These are phyloP conservation scores for Eimeria brunetti DNA, from an alignment of 169 alveolate species.

Conservation along the genomic window DNA sequence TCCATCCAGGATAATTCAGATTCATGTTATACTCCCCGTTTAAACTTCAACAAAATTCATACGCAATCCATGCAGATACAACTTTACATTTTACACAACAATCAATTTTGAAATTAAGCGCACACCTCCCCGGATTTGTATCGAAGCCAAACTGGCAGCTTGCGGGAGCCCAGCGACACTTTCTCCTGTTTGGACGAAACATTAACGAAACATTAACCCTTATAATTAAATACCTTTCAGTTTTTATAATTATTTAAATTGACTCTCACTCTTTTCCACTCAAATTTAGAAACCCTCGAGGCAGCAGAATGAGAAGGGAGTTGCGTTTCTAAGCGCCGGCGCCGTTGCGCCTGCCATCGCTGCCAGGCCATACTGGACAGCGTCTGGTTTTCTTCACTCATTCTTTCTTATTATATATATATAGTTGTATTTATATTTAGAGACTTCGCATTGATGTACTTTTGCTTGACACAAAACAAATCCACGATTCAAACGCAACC, in stretches of 20 bases:
- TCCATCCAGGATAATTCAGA: background rate
- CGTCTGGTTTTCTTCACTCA: background rate
- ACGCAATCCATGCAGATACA: no score
- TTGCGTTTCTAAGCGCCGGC: background rate
- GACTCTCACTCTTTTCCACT: background rate
- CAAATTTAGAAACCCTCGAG: background rate
- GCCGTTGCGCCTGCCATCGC: background rate
- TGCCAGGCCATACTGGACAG: conserved; percentile 1
- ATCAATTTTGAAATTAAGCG: no score
- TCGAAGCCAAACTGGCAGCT: background rate
- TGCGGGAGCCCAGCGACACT: background rate
- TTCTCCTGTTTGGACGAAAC: background rate
- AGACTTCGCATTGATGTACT: background rate
- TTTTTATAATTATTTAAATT: background rate
- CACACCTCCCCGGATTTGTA: background rate
- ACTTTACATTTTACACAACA: no score
- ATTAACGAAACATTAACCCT: background rate
- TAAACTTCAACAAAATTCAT: no score
- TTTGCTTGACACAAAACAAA: background rate
- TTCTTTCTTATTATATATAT: background rate
- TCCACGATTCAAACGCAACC: background rate
- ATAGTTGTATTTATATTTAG: no score
- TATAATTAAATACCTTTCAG: background rate
- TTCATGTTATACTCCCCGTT: background rate
- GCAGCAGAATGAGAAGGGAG: conserved; percentile 54